Evolutionary conservation across 164 flowering plant genomes (phyloP), one percentile per base, ranked within the genome.

Genomic region (Liriodendron chinense): DNA sequence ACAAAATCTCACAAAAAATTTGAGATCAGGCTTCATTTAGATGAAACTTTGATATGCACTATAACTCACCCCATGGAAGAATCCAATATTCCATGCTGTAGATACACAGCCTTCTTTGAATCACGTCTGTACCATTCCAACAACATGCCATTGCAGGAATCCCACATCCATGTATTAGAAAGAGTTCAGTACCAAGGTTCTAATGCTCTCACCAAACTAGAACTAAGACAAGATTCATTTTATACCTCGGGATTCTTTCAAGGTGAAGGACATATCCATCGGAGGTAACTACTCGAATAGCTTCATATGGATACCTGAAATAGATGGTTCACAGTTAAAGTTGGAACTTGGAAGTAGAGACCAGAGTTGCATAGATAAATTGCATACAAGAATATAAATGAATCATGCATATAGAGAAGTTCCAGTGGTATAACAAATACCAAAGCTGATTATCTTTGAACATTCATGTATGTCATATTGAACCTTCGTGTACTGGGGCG

Each of bases 241-340:
- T 50, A 65, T 86, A 91, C 99, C 99, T 89, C 20, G 98, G 98
- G 26, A 96, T 89, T 85, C 99, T 90, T 84, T 96, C 99, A 85
- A 96, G 75, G 77, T 93, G 91, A 77, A 96, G 91, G 76, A 91
- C 89, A 83, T 96, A 96, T 67, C 99, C 99, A 87, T 96, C 99
- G 73, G 88, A 74, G 69, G 99, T 96, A 70, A 89, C 85, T 69
- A 96, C 98, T 77, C 76, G 91, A 71, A 96, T 91, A 76, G 94
- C 98, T 89, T 96, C 98, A 82, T 93, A 96, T 57, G 99, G 99
- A 78, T 96, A 96, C 88, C 99, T 96, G 76, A 69, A 63, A 79
- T 79, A 16, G 47, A 34, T 6, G 26, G 43, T 3, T 28, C 26
- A 10, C 47, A 26, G 49, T 67, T 67, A 67, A 67, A 67, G 13